Percentiles rank a stretch among this genome's conserved stretches.
Conservation (phyloP, 2,329 filamentous ascomycete species). For the Didymella glomerata region DNA sequence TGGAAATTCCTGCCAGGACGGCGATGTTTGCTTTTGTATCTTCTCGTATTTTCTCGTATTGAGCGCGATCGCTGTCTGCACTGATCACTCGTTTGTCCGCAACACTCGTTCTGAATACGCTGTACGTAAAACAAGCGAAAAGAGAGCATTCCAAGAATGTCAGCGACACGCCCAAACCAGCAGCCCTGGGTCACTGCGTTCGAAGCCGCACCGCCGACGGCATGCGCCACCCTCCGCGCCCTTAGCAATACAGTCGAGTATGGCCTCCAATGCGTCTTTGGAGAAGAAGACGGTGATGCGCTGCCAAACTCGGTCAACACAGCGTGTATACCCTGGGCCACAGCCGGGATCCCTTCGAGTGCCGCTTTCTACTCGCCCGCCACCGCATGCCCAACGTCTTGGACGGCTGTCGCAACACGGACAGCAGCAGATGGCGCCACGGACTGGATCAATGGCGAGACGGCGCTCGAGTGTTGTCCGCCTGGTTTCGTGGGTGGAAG, state of each 20-base stretch:
- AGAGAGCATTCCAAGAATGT: constrained; percentile 29
- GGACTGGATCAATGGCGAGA: constrained; percentile 32
- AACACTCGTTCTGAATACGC: background rate
- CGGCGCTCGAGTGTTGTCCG: constrained; percentile 37
- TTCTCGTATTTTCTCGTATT: background rate
- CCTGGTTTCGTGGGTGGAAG: constrained; percentile 29
- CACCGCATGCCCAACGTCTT: constrained; percentile 33
- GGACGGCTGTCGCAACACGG: constrained; percentile 33
- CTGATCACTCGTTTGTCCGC: background rate
- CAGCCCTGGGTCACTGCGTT: constrained; percentile 31
- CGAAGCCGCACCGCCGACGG: constrained; percentile 25
- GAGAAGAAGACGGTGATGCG: constrained; percentile 71
- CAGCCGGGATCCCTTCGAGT: constrained; percentile 19
- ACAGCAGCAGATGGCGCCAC: constrained; percentile 18
- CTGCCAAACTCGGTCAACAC: constrained; percentile 84
- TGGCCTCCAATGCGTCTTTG: constrained; percentile 88
- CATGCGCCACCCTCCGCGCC: constrained; percentile 32
- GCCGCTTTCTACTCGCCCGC: constrained; percentile 36
- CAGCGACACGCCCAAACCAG: constrained; percentile 26
- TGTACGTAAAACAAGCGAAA: no score
- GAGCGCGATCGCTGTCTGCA: background rate
- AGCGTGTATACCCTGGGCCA: constrained; percentile 37
- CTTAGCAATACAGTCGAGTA: constrained; percentile 56
- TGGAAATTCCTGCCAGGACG: background rate
- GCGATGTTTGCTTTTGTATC: background rate